Conservation (phyloP, 352 stramenopile genomes). For the Paralagenidium karlingii region DNA sequence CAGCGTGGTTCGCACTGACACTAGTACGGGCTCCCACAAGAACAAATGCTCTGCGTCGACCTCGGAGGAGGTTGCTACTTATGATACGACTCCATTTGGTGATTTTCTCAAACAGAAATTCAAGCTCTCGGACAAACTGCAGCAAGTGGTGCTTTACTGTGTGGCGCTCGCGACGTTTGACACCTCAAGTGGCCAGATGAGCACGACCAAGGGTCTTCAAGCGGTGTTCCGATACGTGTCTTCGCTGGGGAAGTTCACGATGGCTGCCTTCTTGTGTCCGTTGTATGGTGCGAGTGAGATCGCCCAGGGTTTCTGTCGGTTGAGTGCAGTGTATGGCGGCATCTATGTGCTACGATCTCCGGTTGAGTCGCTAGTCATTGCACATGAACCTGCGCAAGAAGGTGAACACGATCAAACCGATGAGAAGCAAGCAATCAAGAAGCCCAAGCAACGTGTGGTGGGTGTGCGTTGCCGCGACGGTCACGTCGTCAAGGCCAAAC, state of each 20-base stretch:
- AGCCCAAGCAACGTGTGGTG: slow-evolving; percentile 12
- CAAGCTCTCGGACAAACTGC: slow-evolving; percentile 60
- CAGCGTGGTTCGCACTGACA: too few species aligned
- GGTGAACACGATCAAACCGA: too few species aligned
- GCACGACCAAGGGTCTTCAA: slow-evolving; percentile 26
- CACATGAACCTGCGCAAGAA: not conserved
- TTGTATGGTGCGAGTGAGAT: slow-evolving; percentile 81
- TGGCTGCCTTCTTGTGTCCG: slow-evolving; percentile 71
- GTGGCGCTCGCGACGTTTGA: slow-evolving; percentile 56
- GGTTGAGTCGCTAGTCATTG: slow-evolving; percentile 32
- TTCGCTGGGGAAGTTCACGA: slow-evolving; percentile 76
- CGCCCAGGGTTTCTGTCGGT: slow-evolving; percentile 77
- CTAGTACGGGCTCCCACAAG: too few species aligned
- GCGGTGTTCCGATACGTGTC: slow-evolving; percentile 50
- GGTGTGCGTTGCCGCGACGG: slow-evolving; percentile 29
- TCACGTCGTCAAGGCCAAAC: slow-evolving; percentile 21
- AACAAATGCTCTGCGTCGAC: too few species aligned
- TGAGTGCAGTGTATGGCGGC: slow-evolving; percentile 77
- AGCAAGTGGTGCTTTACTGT: slow-evolving; percentile 78
- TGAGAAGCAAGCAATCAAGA: too few species aligned
- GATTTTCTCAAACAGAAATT: slow-evolving; percentile 58
- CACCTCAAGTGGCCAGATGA: slow-evolving; percentile 28
- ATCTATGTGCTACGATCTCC: slow-evolving; percentile 74
- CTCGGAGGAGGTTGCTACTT: slow-evolving; percentile 14
- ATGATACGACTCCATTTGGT: slow-evolving; percentile 49